These are phyloP conservation scores for Salix suchowensis DNA, from an alignment of 345 rosid species.

Conservation along the genomic window DNA sequence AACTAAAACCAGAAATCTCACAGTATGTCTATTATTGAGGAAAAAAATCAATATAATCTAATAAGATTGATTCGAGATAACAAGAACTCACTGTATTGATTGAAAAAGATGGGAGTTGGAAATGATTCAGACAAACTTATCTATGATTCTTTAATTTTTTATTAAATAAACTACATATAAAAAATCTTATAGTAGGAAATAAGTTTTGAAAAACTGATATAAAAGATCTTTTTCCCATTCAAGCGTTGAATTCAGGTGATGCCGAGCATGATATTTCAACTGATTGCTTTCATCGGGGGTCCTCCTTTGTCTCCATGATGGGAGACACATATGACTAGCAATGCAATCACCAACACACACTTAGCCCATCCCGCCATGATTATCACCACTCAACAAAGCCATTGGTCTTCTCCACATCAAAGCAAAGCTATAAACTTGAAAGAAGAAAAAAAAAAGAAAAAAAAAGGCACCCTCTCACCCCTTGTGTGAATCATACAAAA, in stretches of 20 bases:
- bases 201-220: neutral
- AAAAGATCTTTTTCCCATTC: slow-evolving; percentile 18
- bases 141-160: no score
- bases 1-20: no score
- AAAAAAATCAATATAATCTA: no score
- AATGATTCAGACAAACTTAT: slow-evolving; percentile 11
- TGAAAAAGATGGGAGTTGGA: slow-evolving; percentile 28
- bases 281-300: slow-evolving; percentile 31
- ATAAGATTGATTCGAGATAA: neutral
- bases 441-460: neutral
- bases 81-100: neutral
- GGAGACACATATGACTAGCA: slow-evolving; percentile 41
- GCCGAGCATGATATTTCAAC: slow-evolving; percentile 31
- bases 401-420: slow-evolving; percentile 34
- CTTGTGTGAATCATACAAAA: slow-evolving; percentile 11
- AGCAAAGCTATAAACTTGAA: slow-evolving; percentile 12
- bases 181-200: slow-evolving; percentile 5
- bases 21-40: no score
- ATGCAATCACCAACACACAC: slow-evolving; percentile 45
- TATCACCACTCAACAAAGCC: slow-evolving; percentile 11
- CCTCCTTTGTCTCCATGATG: slow-evolving; percentile 40
- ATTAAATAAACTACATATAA: no score
- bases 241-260: slow-evolving; percentile 28
- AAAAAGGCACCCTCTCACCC: neutral
- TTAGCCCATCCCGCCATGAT: slow-evolving; percentile 20